A percentile compares a stretch with the other conserved stretches of the same genome.
Evolutionary conservation across 176 grass and related monocot genomes (phyloP).

Genomic region (Oryza punctata): DNA sequence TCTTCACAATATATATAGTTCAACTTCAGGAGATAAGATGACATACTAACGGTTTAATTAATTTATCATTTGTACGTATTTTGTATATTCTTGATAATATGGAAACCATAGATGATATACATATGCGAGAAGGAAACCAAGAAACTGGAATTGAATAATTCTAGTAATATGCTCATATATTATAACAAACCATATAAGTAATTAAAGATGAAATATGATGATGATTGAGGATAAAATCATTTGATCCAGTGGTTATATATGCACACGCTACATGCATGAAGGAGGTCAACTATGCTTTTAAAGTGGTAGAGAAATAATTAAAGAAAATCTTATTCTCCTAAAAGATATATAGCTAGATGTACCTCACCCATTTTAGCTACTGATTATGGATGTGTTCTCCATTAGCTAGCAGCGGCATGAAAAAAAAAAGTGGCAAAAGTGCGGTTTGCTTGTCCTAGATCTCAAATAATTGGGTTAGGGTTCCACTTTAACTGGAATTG

Average conservation of each 20-base stretch:
- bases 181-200: too few relatives aligned
- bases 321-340: neutral
- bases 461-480: neutral
- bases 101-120: too few relatives aligned
- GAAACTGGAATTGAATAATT: too few relatives aligned
- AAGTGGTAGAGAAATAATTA: too few relatives aligned
- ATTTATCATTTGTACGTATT: neutral
- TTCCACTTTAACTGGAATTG: neutral
- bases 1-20: neutral
- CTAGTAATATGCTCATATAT: too few relatives aligned
- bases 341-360: neutral
- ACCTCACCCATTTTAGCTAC: neutral
- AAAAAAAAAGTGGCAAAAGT: slow-evolving; percentile 11
- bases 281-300: too few relatives aligned
- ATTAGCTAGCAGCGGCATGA: neutral
- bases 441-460: neutral
- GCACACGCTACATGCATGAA: too few relatives aligned
- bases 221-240: too few relatives aligned
- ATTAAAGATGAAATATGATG: too few relatives aligned
- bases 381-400: neutral
- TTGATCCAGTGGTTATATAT: too few relatives aligned
- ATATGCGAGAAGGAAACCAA: too few relatives aligned
- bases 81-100: neutral
- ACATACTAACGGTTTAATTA: neutral
- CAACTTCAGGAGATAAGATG: neutral